Evolutionary conservation across 805 yeast species (phyloP), one percentile per base, ranked within the genome.

Genomic region (Candida palmyrensis): DNA sequence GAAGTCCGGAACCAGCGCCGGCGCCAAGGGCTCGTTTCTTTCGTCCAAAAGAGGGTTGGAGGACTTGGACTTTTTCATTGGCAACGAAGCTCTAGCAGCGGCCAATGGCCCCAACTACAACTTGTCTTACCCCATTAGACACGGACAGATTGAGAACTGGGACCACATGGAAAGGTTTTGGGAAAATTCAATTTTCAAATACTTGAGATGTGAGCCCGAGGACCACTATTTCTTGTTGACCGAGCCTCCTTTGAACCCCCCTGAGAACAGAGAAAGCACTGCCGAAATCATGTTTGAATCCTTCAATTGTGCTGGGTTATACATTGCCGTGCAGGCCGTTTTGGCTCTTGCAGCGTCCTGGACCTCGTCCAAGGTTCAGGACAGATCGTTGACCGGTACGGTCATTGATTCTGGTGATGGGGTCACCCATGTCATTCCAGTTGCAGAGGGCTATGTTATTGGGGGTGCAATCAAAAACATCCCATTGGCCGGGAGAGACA

Each of bases 131-230:
- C 98, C 98, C 13, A 88, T 92, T 40, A 82, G 88, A 59, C 98
- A 92, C 55, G 98, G 98, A 17, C 98, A 92, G 68, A 83, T 92
- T 42, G 98, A 92, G 60, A 87, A 92, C 59, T 92, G 98, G 98
- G 98, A 92, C 65, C 97, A 92, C 55, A 92, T 92, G 98, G 98
- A 92, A 62, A 75, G 98, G 56, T 90, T 88, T 61, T 92, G 98
- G 98, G 97, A 92, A 55, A 84, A 85, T 51, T 86, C 96, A 29
- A 89, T 92, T 52, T 92, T 92, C 70, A 90, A 92, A 65, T 92
- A 92, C 57, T 73, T 92, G 48, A 79, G 96, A 59, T 87, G 97
- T 57, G 98, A 92, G 63, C 99, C 99, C 11, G 99, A 92, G 59
- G 99, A 92, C 62, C 99, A 92, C 55, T 88, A 86, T 55, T 92